Base-by-base conservation (phyloP, 2,329 filamentous ascomycete genomes). In the Cryphonectria naterciae region DNA sequence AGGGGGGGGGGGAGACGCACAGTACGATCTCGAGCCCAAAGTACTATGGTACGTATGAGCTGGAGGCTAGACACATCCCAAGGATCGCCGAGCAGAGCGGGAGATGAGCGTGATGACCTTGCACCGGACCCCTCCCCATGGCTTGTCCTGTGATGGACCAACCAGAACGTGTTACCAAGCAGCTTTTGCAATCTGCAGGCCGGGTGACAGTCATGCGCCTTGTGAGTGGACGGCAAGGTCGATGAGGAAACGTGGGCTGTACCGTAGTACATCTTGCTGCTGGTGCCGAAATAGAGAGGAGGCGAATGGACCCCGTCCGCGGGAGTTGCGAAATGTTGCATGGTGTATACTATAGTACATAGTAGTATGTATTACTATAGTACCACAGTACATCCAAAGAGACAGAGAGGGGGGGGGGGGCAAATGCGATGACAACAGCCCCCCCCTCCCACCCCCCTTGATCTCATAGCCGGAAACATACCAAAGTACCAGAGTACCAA, bases 61-160 rank as follows among this genome's bases (percentile, higher is more conserved):
- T 65, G 63, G 46, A 52, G 43, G 19, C 25, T 19, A 52, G 63
- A 52, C 28, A 49, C 25, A 37, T 52, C 25, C 25, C 28, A 22
- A 65, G 17, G 28, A 65, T 65, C 62, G 43, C 32, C 25, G 46
- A 37, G 28, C 1, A 49, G 63, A 39, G n/a, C 43, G 43, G 43
- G 22, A 49, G 63, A 35, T 52, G 63, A 49, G 28, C n/a, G 43
- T 52, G 46, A 39, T 22, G 43, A 35, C n/a, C 46, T 65, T 52
- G 64, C 52, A 65, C 43, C 32, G 46, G 28, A 52, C 64, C 64
- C 32, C 32, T 56, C 46, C 43, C 8, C 22, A 49, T 32, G 22
- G 64, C 15, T 32, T 67, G 65, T 58, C 13, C 64, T 67, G 65
- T 41, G 52, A n/a, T 22, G 65, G 46, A 67, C 52, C 65, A 67